Base-by-base conservation (phyloP, 2,329 filamentous ascomycete species). In the Phialemonium atrogriseum region DNA sequence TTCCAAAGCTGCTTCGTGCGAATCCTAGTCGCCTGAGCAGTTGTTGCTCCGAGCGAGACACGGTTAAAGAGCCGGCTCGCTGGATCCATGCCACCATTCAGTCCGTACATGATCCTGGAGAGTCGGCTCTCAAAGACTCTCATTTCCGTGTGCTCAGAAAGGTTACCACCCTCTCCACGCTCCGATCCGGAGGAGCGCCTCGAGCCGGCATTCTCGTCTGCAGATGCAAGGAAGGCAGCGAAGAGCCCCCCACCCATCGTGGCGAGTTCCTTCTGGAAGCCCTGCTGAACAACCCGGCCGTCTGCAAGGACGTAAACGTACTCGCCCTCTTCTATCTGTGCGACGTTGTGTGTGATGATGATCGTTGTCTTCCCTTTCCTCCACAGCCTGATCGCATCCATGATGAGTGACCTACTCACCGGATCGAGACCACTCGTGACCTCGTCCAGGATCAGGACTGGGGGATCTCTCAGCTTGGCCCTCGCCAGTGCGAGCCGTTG, bases 261-360 rank as follows among this genome's bases (percentile, higher is more conserved):
- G 14, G 68, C 64, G 5, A 89, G 52, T 2, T 72, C 61, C 25
- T 60, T 60, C 15, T 73, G 69, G 37, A 73, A 71, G 0, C 87
- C 89, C 43, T 82, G 64, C 45, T 87, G 75, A 0, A 81, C 69
- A 0, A 94, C 62, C 0, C 50, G 51, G 0, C 84, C 81, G 9
- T 76, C 58, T 19, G 89, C 80, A 50, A 96, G 61, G 9, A 94
- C 70, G 43, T 88, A 94, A 0, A 93, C 70, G 39, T 80, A 88
- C 40, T 96, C 87, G 0, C 77, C 54, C 0, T 74, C 59, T 5
- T 60, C 53, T 8, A 96, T 89, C 42, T 89, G 82, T 0, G 75
- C 70, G 19, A 91, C 71, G 41, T 96, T 86, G 48, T 96, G 89
- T 0, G 91, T 95, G 45, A 96, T 89, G 42, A 96, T 76, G 31